Conservation (phyloP, 1,284 basidiomycete genomes). For the Ustilago lituana region DNA sequence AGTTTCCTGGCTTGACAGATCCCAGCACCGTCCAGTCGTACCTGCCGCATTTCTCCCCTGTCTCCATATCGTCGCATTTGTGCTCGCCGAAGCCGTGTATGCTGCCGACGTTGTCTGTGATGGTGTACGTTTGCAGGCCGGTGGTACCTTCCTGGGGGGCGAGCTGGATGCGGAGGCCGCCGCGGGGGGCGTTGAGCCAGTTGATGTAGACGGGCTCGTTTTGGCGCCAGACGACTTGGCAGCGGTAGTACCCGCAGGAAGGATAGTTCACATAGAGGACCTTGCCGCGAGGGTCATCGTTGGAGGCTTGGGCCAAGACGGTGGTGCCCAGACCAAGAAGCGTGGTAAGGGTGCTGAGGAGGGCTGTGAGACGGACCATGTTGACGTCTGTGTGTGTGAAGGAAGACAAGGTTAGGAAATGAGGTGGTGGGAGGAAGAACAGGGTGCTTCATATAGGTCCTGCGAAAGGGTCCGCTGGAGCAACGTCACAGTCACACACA, state of each 20-base stretch:
- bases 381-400: neutral
- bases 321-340: slow-evolving; percentile 2
- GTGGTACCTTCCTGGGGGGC: slow-evolving; percentile 35
- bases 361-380: slow-evolving; percentile 25
- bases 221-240: slow-evolving; percentile 33
- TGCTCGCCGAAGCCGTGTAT: slow-evolving; percentile 13
- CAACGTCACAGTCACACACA: too few species aligned
- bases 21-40: slow-evolving; percentile 30
- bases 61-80: slow-evolving; percentile 31
- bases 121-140: slow-evolving; percentile 26
- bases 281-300: slow-evolving; percentile 46
- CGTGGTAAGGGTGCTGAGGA: slow-evolving; percentile 7
- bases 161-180: slow-evolving; percentile 35
- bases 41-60: slow-evolving; percentile 32
- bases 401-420: neutral
- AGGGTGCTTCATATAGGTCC: too few species aligned
- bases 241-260: slow-evolving; percentile 30
- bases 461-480: too few species aligned
- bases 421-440: too few species aligned
- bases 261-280: slow-evolving; percentile 43
- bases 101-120: slow-evolving; percentile 36
- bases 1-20: slow-evolving; percentile 25
- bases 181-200: slow-evolving; percentile 43
- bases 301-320: slow-evolving; percentile 18
- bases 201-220: slow-evolving; percentile 27